phyloP scores from a whole-genome alignment of 108 stramenopile genomes.

The Skeletonema potamos region DNA sequence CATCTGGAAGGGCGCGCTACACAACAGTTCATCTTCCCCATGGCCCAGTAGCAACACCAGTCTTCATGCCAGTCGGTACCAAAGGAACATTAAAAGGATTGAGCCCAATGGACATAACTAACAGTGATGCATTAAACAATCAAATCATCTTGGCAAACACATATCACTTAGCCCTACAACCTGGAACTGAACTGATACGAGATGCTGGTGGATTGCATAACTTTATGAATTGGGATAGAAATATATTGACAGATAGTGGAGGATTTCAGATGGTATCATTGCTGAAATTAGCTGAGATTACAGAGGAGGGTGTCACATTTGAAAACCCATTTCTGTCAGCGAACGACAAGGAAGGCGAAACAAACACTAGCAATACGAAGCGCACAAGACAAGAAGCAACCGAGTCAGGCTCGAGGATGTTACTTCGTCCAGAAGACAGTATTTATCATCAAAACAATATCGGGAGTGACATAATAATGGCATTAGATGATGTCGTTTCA shows the following conservation, averaged over 20 bases:
- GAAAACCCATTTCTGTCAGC: conserved; percentile 69
- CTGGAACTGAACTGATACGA: conserved; percentile 82
- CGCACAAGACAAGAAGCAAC: not conserved
- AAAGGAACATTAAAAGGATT: conserved; percentile 96
- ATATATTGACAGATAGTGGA: conserved; percentile 93
- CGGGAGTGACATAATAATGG: conserved; percentile 98
- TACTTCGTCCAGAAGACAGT: conserved; percentile 94
- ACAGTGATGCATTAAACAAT: conserved; percentile 56
- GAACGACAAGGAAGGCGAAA: conserved; percentile 5
- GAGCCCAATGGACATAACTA: conserved; percentile 68
- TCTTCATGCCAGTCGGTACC: conserved; percentile 99
- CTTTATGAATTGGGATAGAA: conserved; percentile 86
- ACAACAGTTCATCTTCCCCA: conserved; percentile 75
- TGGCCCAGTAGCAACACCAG: conserved; percentile 87
- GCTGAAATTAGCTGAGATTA: conserved; percentile 88
- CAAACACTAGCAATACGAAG: conserved; percentile 1
- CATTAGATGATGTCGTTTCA: conserved; percentile 95
- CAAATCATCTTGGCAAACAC: conserved; percentile 96
- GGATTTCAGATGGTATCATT: conserved; percentile 99
- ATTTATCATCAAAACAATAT: conserved; percentile 93
- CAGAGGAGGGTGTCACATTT: conserved; percentile 96
- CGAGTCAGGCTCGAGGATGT: conserved; percentile 58
- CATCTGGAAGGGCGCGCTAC: conserved; percentile 70
- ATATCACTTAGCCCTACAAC: conserved; percentile 95
- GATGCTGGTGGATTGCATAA: conserved; percentile 87